Evolutionary conservation across 2,329 filamentous ascomycete genomes (phyloP).

Genomic region (Curvularia sp.): DNA sequence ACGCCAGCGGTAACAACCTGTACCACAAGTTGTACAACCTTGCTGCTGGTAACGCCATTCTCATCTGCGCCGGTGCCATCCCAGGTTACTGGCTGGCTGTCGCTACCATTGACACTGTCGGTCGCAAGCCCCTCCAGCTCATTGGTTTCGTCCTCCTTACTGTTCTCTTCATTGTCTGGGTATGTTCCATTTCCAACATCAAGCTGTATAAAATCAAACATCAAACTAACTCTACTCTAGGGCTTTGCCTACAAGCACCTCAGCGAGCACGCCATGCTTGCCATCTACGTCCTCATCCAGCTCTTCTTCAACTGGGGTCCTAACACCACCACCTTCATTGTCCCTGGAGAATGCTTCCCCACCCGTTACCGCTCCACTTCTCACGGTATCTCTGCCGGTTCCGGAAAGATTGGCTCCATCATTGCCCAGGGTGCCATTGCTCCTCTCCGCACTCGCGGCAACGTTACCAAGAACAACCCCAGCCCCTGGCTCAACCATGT

Average conservation of each 20-base stretch:
- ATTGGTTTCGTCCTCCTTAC: slow-evolving; percentile 44
- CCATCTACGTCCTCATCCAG: slow-evolving; percentile 57
- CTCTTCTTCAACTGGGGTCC: slow-evolving; percentile 62
- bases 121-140: slow-evolving; percentile 55
- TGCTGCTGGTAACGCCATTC: slow-evolving; percentile 78
- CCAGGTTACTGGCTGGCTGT: slow-evolving; percentile 74
- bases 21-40: slow-evolving; percentile 77
- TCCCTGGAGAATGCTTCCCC: slow-evolving; percentile 59
- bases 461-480: slow-evolving; percentile 46
- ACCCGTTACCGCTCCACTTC: slow-evolving; percentile 59
- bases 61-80: slow-evolving; percentile 78
- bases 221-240: not conserved
- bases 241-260: slow-evolving; percentile 47
- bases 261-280: slow-evolving; percentile 51
- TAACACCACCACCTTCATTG: slow-evolving; percentile 60
- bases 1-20: slow-evolving; percentile 65
- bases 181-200: not conserved
- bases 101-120: slow-evolving; percentile 70
- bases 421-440: slow-evolving; percentile 58
- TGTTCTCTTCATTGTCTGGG: slow-evolving; percentile 46
- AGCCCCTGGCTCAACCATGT: slow-evolving; percentile 74
- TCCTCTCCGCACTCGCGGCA: slow-evolving; percentile 61
- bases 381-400: slow-evolving; percentile 58
- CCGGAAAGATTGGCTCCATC: slow-evolving; percentile 58
- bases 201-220: not conserved